Conservation (phyloP, 768 basidiomycete species). For the Boletellus sp. region DNA sequence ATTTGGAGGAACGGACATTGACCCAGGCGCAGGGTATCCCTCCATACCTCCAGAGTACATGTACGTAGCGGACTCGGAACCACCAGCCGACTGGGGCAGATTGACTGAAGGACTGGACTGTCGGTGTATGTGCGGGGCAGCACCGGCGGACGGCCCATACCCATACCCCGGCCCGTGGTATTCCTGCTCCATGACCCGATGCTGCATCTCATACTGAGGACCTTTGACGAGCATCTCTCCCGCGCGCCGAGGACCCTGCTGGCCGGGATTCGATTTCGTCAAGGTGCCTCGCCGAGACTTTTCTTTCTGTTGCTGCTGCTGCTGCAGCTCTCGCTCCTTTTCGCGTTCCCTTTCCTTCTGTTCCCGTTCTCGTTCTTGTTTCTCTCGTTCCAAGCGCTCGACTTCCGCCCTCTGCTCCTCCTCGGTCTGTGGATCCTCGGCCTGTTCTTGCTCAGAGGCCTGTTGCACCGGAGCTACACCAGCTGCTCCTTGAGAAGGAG, state of each 20-base stretch:
- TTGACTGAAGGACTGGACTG: constrained; percentile 26
- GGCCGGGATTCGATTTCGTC: constrained; percentile 58
- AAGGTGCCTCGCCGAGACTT: constrained; percentile 48
- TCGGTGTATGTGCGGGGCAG: constrained; percentile 21
- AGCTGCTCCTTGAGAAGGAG: constrained; percentile 30
- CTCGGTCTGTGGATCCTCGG: constrained; percentile 39
- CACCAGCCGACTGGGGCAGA: constrained; percentile 27
- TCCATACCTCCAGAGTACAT: constrained; percentile 29
- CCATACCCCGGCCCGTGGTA: constrained; percentile 43
- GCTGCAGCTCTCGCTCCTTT: constrained; percentile 30
- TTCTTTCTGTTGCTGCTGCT: constrained; percentile 40
- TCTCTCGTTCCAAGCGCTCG: constrained; percentile 47
- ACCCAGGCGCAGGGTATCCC: constrained; percentile 52
- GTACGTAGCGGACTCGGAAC: constrained; percentile 28
- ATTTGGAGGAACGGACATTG: constrained; percentile 42
- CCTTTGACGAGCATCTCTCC: constrained; percentile 86
- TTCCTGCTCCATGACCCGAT: constrained; percentile 89
- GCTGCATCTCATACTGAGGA: constrained; percentile 93
- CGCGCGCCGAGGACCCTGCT: constrained; percentile 50
- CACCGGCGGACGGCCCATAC: constrained; percentile 26
- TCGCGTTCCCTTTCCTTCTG: constrained; percentile 33
- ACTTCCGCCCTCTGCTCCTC: constrained; percentile 42
- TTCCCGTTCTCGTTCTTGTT: constrained; percentile 54
- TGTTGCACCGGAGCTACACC: constrained; percentile 24
- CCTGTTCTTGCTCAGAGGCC: constrained; percentile 33